Base-by-base conservation (phyloP, 441 rosid species). In the Euphorbia corollata region DNA sequence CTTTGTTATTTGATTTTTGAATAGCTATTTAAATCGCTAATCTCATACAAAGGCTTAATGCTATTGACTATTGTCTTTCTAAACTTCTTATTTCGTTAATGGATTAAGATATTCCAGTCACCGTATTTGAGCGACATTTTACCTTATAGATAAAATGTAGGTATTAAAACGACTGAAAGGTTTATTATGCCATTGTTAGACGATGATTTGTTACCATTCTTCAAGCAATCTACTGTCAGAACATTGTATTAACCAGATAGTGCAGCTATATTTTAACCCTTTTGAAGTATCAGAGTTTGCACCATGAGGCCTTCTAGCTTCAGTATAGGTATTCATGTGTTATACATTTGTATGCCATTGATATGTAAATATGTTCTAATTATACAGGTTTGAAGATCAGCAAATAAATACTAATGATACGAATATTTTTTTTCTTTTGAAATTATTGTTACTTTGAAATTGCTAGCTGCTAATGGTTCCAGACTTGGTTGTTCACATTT, bases 401-500 rank as follows among this genome's bases (percentile, higher is more conserved):
- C 39, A 18, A 51, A 13, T 60, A 41, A 34, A 50, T 38, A 16
- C 19, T 38, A 38, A 47, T 43, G 20, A 51, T 5, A 24, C 23
- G 23, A 55, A 47, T 10, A 4, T 45, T 45, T 45, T 45, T 45
- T 45, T 1, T 41, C 5, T 64, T 10, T 48, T 61, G 54, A n/a
- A 15, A 30, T 38, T 61, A 34, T 62, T 69, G 67, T 32, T 30
- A 8, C 57, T 38, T 60, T 27, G 19, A 8, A 48, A 45, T 34
- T 3, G 64, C 1, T 55, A n/a, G 24, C 18, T 59, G 24, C 8
- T 20, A 27, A 30, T 23, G 24, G n/a, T 16, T 63, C 38, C 7
- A 20, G 63, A 24, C 20, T 18, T 70, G 50, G 65, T 38, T 65
- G 36, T 53, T 43, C 47, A 9, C 16, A 38, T 73, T 59, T 72